Evolutionary conservation across 2,329 filamentous ascomycete genomes (phyloP), one percentile per base, ranked within the genome.

Genomic region (Neonectria punicea): DNA sequence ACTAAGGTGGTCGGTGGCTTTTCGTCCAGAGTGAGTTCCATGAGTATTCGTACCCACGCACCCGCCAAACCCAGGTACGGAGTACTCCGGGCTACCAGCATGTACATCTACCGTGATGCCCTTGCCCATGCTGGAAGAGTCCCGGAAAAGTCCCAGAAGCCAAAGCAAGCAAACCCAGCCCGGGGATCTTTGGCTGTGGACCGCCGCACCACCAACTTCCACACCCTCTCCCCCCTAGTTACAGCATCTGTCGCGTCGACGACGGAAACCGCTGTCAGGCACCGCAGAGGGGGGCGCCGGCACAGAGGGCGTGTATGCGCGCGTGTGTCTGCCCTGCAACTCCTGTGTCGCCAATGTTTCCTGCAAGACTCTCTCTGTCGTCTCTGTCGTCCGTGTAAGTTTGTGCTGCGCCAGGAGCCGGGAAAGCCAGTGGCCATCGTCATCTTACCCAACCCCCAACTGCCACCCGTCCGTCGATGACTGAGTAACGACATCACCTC

Each of bases 1-100:
- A 16, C 8, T 30, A 30, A 30, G 30, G 30, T 30, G 73, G 71
- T 67, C 65, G 53, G 66, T 69, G 62, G 67, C 70, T 69, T 55
- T 58, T 22, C 34, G 14, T 39, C 36, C 36, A 16, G 14, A 39
- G 36, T n/a, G 36, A 39, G 36, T 39, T 39, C 22, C 22, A 25
- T 25, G 14, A 39, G 36, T 39, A 39, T 54, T 62, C 34, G n/a
- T 47, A 14, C 47, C 58, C 65, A 70, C 63, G 65, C 67, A 14
- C 36, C 34, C 10, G 36, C 14, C 36, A 39, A 39, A 8, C 36
- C 36, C 16, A n/a, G 36, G 36, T 39, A 39, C 36, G 36, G 36
- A 39, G 36, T 39, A 39, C 36, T 39, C 36, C 10, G 32, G 32
- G 32, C 32, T 34, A 10, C 14, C 14, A 16, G 36, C 36, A 16